Evolutionary conservation across 139 green algal genomes (phyloP).

Genomic region (Pedinophyceae sp.): DNA sequence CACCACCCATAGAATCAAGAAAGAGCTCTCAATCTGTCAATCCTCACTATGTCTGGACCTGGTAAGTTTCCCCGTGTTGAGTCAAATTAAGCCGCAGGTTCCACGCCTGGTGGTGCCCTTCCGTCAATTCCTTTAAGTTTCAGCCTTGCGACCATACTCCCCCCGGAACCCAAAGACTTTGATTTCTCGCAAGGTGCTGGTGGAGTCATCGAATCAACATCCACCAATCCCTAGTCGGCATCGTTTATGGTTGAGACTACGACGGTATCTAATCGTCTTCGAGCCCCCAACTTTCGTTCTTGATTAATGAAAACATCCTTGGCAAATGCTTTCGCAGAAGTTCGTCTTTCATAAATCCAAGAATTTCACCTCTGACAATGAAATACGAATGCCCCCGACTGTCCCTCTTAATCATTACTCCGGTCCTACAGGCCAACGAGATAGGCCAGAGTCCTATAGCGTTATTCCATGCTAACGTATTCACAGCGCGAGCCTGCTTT

Average conservation of each 20-base stretch:
- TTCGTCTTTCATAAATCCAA: conserved; percentile 99
- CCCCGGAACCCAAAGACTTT: too few species aligned
- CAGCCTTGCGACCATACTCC: too few species aligned
- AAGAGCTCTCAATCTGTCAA: too few species aligned
- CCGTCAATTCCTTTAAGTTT: too few species aligned
- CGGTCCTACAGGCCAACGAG: conserved; percentile 88
- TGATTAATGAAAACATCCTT: conserved; percentile 99
- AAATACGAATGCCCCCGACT: conserved; percentile 99
- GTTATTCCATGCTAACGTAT: conserved; percentile 99
- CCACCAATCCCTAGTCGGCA: conserved; percentile 97
- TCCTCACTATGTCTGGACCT: too few species aligned
- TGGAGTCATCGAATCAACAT: too few species aligned
- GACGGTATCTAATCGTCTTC: conserved; percentile 99
- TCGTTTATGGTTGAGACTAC: conserved; percentile 99
- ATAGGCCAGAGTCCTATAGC: conserved; percentile 95
- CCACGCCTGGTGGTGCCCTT: too few species aligned
- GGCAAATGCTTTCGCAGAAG: conserved; percentile 98
- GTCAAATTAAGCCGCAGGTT: too few species aligned
- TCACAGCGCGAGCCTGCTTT: conserved; percentile 87
- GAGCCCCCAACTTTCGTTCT: conserved; percentile 99
- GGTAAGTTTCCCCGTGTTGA: too few species aligned
- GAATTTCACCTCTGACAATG: conserved; percentile 99
- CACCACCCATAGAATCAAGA: too few species aligned
- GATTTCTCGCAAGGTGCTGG: too few species aligned
- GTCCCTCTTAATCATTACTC: conserved; percentile 99